These are phyloP conservation scores for Russula foetens DNA, from an alignment of 768 basidiomycete genomes.

Conservation along the genomic window DNA sequence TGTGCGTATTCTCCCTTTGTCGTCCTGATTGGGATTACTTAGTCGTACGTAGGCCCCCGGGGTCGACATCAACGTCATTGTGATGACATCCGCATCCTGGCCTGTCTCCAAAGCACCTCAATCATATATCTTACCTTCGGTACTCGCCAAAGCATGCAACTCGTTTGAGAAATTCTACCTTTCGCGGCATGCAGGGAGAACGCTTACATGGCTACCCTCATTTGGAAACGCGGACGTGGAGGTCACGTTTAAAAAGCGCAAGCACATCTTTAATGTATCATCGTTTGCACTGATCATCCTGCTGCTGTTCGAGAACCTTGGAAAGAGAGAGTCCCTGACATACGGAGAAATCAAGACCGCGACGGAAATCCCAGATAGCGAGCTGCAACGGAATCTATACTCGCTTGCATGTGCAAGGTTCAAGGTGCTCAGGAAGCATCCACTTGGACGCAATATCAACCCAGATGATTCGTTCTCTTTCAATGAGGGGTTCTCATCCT, in stretches of 20 bases:
- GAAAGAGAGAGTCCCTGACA: constrained; percentile 59
- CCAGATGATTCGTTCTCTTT: constrained; percentile 80
- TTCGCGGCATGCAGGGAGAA: constrained; percentile 78
- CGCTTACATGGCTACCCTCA: constrained; percentile 87
- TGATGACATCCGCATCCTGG: constrained; percentile 98
- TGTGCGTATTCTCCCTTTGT: no score
- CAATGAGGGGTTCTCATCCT: constrained; percentile 72
- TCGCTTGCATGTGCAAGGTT: constrained; percentile 93
- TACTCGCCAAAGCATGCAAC: constrained; percentile 54
- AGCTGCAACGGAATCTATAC: constrained; percentile 86
- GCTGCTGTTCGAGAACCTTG: constrained; percentile 72
- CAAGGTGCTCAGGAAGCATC: constrained; percentile 87
- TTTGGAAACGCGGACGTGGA: constrained; percentile 87
- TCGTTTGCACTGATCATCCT: constrained; percentile 85
- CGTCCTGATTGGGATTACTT: background rate
- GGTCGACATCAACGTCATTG: constrained; percentile 77
- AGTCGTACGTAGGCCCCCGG: constrained; percentile 45
- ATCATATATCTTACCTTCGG: constrained; percentile 57
- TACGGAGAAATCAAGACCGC: constrained; percentile 77
- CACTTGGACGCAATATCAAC: constrained; percentile 76
- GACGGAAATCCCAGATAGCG: constrained; percentile 63
- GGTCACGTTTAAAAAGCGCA: constrained; percentile 66
- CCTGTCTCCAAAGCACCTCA: constrained; percentile 64
- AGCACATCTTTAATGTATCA: constrained; percentile 87
- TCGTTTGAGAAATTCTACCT: constrained; percentile 89